Base-by-base conservation (phyloP, 129 eudicot genomes). In the Heracleum sosnowskyi region DNA sequence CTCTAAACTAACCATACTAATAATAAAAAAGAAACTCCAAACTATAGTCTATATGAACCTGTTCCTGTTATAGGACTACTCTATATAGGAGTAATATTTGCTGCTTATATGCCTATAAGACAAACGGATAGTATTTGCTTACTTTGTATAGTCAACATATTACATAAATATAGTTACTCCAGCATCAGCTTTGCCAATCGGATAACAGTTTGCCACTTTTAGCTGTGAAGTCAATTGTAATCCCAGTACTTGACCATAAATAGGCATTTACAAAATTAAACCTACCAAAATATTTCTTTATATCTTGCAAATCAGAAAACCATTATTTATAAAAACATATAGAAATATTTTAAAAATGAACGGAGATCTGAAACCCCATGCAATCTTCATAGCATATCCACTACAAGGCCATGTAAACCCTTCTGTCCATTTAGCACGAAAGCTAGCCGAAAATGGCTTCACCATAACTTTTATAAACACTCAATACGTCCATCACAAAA, bases 361-460 rank as follows among this genome's bases (percentile, higher is more conserved):
- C 2, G 24, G 28, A 42, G 49, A 73, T 26, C 60, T 81, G 26
- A 78, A 82, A 35, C 88, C 81, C 28, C 90, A 82, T 77, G 90
- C 88, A 51, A 87, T 87, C n/a, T 37, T 87, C 13, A 12, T 87
- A 35, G 31, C 79, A 28, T 81, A 81, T 41, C 88, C 86, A 5
- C 73, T 84, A 28, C 88, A 84, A 79, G 90, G 90, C 75, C 88
- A 87, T 71, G 63, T 87, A 4, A 84, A 53, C 76, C 90, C 85
- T 28, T 77, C 78, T n/a, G 83, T 81, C 20, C 70, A 87, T 28
- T 79, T 87, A 9, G 85, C 90, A 24, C 80, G 76, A 46, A 82
- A 85, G 69, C 88, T 87, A 11, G 91, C 91, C 49, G 81, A 86
- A 20, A 80, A 35, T 28, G 88, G 88, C 76, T 87, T 87, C 82